Evolutionary conservation across 2,329 filamentous ascomycete species (phyloP).

Genomic region (Chaetomium sp.): DNA sequence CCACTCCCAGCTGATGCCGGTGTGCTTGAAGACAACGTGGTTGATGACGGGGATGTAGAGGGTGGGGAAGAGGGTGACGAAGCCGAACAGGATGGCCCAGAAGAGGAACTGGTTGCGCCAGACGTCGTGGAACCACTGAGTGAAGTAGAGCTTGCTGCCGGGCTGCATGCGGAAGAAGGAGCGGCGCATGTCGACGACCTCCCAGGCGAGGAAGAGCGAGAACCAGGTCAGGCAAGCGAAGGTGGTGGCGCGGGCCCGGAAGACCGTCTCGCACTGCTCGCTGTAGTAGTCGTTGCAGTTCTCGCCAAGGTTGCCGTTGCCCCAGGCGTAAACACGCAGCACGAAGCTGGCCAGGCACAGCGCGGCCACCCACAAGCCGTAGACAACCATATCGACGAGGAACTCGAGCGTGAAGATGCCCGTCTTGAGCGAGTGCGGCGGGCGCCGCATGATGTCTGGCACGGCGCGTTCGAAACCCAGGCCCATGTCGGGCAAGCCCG

Average conservation of each 20-base stretch:
- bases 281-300: constrained; percentile 61
- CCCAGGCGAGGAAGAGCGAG: constrained; percentile 70
- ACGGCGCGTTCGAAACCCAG: constrained; percentile 71
- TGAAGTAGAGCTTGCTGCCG: constrained; percentile 51
- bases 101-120: constrained; percentile 71
- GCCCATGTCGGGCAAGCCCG: constrained; percentile 70
- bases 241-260: constrained; percentile 68
- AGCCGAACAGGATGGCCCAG: constrained; percentile 62
- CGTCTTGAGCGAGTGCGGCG: constrained; percentile 61
- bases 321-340: constrained; percentile 58
- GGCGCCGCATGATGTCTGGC: constrained; percentile 67
- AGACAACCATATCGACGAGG: constrained; percentile 67
- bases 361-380: constrained; percentile 64
- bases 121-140: constrained; percentile 59
- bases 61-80: constrained; percentile 62
- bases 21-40: constrained; percentile 68
- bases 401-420: constrained; percentile 69
- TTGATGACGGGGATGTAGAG: constrained; percentile 71
- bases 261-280: constrained; percentile 57
- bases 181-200: constrained; percentile 70
- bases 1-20: constrained; percentile 72
- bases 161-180: constrained; percentile 69
- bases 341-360: constrained; percentile 65
- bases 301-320: constrained; percentile 51
- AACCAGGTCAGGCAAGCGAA: constrained; percentile 71